A percentile compares a stretch with the other conserved stretches of the same genome.
phyloP scores from a whole-genome alignment of 805 yeast genomes.

The Starmerella vitae region DNA sequence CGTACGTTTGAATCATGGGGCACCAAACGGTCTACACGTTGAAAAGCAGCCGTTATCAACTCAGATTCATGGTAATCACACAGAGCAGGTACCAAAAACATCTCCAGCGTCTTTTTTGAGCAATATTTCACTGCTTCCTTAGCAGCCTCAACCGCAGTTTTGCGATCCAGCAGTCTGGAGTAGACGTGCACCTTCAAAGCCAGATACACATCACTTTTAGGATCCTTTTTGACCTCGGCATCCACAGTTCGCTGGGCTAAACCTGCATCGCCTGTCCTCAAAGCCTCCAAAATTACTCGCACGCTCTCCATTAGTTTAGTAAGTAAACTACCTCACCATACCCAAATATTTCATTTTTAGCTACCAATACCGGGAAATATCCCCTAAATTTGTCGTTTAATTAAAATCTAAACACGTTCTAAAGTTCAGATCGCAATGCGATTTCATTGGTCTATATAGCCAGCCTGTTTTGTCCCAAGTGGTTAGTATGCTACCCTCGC shows the following conservation, averaged over 20 bases:
- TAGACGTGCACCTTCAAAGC: slow-evolving; percentile 15
- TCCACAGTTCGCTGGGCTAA: slow-evolving; percentile 38
- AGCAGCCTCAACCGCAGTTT: slow-evolving; percentile 10
- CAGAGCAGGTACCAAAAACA: slow-evolving; percentile 24
- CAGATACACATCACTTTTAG: slow-evolving; percentile 41
- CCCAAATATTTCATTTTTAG: too few relatives aligned
- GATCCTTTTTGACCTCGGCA: slow-evolving; percentile 40
- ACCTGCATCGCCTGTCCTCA: background rate
- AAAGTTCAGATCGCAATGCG: too few relatives aligned
- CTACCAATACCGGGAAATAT: too few relatives aligned
- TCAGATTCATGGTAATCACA: slow-evolving; percentile 22
- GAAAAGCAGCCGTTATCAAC: slow-evolving; percentile 22
- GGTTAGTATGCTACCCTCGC: too few relatives aligned
- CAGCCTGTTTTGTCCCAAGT: too few relatives aligned
- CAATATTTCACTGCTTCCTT: slow-evolving; percentile 9
- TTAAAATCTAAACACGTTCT: too few relatives aligned
- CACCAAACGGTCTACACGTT: slow-evolving; percentile 15
- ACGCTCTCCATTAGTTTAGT: slow-evolving; percentile 14
- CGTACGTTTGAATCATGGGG: slow-evolving; percentile 18
- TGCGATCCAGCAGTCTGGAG: slow-evolving; percentile 7
- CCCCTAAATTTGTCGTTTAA: too few relatives aligned
- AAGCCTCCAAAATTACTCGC: slow-evolving; percentile 2
- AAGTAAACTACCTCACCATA: too few relatives aligned
- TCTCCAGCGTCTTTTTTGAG: slow-evolving; percentile 11
- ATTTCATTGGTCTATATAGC: too few relatives aligned